Base-by-base conservation (phyloP, 2,329 filamentous ascomycete genomes). In the Clonostachys solani region DNA sequence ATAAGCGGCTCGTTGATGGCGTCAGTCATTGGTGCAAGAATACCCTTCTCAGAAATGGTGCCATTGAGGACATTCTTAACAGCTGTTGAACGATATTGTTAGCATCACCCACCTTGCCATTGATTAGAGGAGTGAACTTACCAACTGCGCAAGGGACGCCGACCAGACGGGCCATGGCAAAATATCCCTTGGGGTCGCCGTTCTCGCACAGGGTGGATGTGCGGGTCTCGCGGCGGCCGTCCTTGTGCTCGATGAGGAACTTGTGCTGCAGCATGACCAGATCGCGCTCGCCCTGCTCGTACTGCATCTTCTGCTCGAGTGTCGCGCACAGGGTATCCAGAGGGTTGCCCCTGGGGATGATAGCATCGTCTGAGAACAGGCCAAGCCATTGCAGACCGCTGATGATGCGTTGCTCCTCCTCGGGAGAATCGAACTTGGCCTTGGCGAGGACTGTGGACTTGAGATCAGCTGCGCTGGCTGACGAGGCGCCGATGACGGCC, bases 241-340 rank as follows among this genome's bases (percentile, higher is more conserved):
- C 87, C 69, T 85, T 84, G 69, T 86, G 75, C 76, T 94, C 87
- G 56, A 95, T 89, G 64, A 84, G 84, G 65, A 95, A 95, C 72
- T 83, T 86, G 74, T 89, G 86, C 73, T 90, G 87, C 33, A 90
- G 78, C 42, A 87, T 81, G 54, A 94, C 87, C 55, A 95, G 74
- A 67, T 95, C 91, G 50, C 91, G 85, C 81, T 96, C 90, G 51
- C 80, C 86, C 58, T 86, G 75, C 61, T 81, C 86, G 67, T 86
- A 96, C 68, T 88, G 81, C 89, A 95, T 95, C 83, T 95, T 95
- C 76, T 88, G 73, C 76, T 95, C 90, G 33, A 96, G 80, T 4
- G 84, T 87, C 33, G 89, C 89, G 72, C 91, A 96, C 37, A 96
- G 82, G n/a, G 88, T 92, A 67, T 96, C 92, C 19, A 96, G 80